Evolutionary conservation across 2,329 filamentous ascomycete genomes (phyloP).

Genomic region (Karstenula rhodostoma): DNA sequence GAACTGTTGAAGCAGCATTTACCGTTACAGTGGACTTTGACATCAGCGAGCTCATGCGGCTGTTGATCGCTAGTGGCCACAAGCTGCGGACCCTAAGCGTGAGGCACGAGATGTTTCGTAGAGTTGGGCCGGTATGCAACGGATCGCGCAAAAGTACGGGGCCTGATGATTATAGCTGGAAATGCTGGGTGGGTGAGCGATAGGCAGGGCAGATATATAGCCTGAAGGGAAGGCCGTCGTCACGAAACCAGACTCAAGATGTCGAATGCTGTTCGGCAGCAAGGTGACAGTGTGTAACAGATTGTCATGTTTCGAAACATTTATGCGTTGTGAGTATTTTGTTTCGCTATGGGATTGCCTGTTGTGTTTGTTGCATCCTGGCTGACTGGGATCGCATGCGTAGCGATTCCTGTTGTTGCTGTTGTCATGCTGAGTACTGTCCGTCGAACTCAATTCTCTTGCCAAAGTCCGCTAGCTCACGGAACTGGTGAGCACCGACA

Average conservation of each 20-base stretch:
- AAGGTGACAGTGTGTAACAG: not conserved
- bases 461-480: not conserved
- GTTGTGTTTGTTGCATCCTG: not conserved
- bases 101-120: constrained; percentile 5
- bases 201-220: not conserved
- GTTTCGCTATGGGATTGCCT: not conserved
- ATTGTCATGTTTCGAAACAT: constrained; percentile 13
- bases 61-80: not conserved
- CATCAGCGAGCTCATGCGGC: not conserved
- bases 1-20: not conserved
- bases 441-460: not conserved
- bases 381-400: not conserved
- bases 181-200: not conserved
- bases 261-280: not conserved
- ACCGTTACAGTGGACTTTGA: not conserved
- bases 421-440: constrained; percentile 2
- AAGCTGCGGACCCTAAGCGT: not conserved
- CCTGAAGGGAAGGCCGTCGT: not conserved
- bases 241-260: not conserved
- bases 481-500: not conserved
- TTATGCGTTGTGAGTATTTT: not conserved
- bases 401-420: not conserved
- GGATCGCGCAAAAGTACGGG: not conserved
- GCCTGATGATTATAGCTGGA: not conserved
- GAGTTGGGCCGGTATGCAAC: not conserved